phyloP scores from a whole-genome alignment of 345 rosid species.

The Psidium friedrichsthalianum region DNA sequence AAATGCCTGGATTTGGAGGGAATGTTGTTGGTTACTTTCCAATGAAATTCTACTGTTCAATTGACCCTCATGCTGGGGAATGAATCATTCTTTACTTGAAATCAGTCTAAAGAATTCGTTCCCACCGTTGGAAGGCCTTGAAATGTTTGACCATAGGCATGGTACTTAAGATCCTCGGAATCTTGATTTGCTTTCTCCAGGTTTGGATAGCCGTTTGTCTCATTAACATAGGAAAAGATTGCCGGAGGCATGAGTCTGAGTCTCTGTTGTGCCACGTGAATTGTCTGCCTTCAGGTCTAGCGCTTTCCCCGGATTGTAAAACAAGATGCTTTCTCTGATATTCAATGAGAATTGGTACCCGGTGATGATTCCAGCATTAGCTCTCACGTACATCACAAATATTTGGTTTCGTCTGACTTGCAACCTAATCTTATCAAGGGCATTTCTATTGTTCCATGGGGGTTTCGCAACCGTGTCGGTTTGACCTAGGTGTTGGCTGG shows the following conservation, averaged over 20 bases:
- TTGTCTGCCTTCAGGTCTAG: neutral
- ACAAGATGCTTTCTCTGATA: neutral
- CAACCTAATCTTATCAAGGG: neutral
- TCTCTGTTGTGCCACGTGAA: neutral
- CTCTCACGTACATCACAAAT: neutral
- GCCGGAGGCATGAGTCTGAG: neutral
- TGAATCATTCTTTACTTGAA: neutral
- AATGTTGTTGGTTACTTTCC: neutral
- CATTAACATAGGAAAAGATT: neutral
- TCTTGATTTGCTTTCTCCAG: neutral
- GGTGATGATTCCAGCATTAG: neutral
- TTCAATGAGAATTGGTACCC: neutral
- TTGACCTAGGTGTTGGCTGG: neutral
- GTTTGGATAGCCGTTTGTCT: neutral
- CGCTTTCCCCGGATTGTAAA: neutral
- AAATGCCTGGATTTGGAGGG: neutral
- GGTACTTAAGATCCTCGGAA: neutral
- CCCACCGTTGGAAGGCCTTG: neutral
- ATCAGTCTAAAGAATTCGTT: neutral
- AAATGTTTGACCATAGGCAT: neutral
- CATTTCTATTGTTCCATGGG: neutral
- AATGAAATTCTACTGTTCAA: neutral
- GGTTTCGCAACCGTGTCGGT: neutral
- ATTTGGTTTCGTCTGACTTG: neutral
- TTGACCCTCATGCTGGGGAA: neutral